phyloP scores from a whole-genome alignment of 1,284 basidiomycete species.

The Afroboletus lepidellus region DNA sequence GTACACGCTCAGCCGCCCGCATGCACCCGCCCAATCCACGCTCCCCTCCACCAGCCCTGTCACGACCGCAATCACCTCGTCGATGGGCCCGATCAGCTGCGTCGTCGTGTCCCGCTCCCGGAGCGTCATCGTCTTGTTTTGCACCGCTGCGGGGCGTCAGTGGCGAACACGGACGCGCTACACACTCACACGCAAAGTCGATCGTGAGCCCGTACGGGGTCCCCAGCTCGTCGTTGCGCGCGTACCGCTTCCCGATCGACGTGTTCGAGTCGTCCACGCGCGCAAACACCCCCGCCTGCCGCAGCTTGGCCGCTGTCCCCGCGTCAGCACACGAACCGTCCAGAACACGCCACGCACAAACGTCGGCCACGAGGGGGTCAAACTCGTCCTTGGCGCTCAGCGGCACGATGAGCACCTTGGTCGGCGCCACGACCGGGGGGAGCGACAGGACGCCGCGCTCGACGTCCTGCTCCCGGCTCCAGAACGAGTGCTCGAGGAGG shows the following conservation, averaged over 20 bases:
- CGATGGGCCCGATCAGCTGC: slow-evolving; percentile 90
- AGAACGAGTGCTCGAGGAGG: slow-evolving; percentile 94
- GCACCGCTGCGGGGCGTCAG: slow-evolving; percentile 52
- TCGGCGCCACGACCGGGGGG: slow-evolving; percentile 89
- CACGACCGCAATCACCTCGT: slow-evolving; percentile 85
- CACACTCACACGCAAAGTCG: slow-evolving; percentile 92
- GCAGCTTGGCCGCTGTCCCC: slow-evolving; percentile 75
- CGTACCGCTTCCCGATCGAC: slow-evolving; percentile 95
- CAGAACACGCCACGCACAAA: slow-evolving; percentile 64
- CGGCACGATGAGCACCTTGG: slow-evolving; percentile 97
- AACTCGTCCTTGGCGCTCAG: slow-evolving; percentile 88
- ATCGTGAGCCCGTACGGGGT: slow-evolving; percentile 96
- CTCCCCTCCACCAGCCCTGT: slow-evolving; percentile 72
- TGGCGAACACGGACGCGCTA: neutral
- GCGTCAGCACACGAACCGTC: neutral
- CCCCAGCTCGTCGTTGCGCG: slow-evolving; percentile 97
- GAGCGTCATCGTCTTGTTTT: slow-evolving; percentile 87
- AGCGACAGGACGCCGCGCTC: slow-evolving; percentile 90
- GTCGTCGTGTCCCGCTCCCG: slow-evolving; percentile 94
- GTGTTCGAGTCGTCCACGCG: slow-evolving; percentile 95
- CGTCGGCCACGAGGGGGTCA: slow-evolving; percentile 80
- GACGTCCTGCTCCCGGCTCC: slow-evolving; percentile 89
- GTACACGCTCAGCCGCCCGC: slow-evolving; percentile 72
- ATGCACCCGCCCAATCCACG: slow-evolving; percentile 80
- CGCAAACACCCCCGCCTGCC: slow-evolving; percentile 85